These are phyloP conservation scores for Ensete ventricosum DNA, from an alignment of 176 grass and related monocot species.

Conservation along the genomic window DNA sequence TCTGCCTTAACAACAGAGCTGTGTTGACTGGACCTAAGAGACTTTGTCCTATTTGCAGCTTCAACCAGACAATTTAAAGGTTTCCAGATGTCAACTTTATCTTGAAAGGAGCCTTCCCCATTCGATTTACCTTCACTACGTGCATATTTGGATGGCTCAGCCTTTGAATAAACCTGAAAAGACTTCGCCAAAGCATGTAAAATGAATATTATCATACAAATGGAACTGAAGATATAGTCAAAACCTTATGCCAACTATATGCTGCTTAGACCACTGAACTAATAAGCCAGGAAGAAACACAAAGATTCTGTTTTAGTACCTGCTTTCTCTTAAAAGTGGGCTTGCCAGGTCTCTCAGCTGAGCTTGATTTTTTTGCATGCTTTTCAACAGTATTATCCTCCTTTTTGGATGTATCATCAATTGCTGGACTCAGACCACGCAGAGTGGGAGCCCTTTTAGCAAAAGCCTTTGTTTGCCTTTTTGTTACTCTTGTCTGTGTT, in stretches of 20 bases:
- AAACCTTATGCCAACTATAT: too few species aligned
- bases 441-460: conserved; percentile 31
- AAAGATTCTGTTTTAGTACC: conserved; percentile 15
- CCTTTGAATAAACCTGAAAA: conserved; percentile 45
- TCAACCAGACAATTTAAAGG: conserved; percentile 46
- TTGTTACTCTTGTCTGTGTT: conserved; percentile 40
- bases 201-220: too few species aligned
- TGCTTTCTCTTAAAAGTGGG: conserved; percentile 40
- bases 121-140: not conserved
- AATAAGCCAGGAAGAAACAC: too few species aligned
- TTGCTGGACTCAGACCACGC: conserved; percentile 7
- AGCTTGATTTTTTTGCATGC: conserved; percentile 24
- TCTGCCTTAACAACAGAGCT: conserved; percentile 30
- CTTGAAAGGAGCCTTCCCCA: conserved; percentile 22
- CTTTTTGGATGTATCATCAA: conserved; percentile 34
- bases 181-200: too few species aligned
- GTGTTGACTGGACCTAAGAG: conserved; percentile 35
- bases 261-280: too few species aligned
- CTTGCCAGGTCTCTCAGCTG: conserved; percentile 31
- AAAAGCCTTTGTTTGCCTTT: conserved; percentile 54
- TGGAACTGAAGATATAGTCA: too few species aligned
- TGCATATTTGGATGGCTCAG: conserved; percentile 36
- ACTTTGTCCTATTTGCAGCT: conserved; percentile 42
- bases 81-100: conserved; percentile 50
- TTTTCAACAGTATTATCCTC: conserved; percentile 25